Conservation (phyloP, 2,329 filamentous ascomycete genomes). For the Pyricularia pennisetigena region DNA sequence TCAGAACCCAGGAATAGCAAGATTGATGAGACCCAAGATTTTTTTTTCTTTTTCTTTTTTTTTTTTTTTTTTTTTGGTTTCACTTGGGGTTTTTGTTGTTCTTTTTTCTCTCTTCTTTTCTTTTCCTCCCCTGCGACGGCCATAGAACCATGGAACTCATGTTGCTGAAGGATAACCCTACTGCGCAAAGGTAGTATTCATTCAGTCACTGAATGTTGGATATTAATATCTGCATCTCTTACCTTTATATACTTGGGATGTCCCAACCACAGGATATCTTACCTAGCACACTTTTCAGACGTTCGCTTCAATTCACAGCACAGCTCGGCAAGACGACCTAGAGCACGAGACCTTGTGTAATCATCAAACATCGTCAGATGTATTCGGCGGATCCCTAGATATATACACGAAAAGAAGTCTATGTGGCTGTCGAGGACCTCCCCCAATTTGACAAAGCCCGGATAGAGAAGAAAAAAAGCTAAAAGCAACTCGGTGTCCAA, state of each 20-base stretch:
- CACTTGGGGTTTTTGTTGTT: too few relatives aligned
- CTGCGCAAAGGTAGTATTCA: too few relatives aligned
- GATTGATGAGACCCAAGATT: neutral
- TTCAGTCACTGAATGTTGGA: too few relatives aligned
- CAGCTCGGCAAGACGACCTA: neutral
- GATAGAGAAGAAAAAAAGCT: too few relatives aligned
- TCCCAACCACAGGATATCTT: too few relatives aligned
- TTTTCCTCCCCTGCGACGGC: too few relatives aligned
- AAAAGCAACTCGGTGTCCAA: neutral
- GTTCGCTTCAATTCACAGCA: neutral
- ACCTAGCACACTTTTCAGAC: neutral
- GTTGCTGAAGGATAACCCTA: too few relatives aligned
- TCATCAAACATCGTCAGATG: neutral
- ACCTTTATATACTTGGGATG: too few relatives aligned
- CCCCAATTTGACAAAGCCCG: neutral
- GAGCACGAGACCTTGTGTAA: neutral
- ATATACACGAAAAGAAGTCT: constrained; percentile 7
- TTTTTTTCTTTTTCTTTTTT: neutral
- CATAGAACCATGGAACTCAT: too few relatives aligned
- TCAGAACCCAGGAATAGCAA: neutral
- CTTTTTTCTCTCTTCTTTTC: too few relatives aligned
- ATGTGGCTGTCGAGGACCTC: neutral
- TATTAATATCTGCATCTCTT: too few relatives aligned
- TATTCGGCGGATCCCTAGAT: constrained; percentile 3
- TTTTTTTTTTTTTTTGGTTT: neutral